Conservation (phyloP, 352 stramenopile genomes). For the Pythium aquatile region DNA sequence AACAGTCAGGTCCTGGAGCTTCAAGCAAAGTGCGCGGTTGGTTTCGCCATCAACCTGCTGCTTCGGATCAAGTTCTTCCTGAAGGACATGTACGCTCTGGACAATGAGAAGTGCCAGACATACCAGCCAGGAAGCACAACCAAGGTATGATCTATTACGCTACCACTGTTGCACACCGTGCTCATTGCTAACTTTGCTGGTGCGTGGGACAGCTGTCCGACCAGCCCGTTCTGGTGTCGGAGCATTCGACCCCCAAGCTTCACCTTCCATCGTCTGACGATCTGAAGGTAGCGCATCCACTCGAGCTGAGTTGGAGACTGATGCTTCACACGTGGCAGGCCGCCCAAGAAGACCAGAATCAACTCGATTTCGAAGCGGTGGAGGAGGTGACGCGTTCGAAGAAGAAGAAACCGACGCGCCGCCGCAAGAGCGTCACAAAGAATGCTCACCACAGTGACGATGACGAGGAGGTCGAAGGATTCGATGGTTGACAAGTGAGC, state of each 20-base stretch:
- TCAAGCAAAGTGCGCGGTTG: constrained; percentile 27
- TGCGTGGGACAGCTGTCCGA: constrained; percentile 27
- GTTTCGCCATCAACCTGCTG: constrained; percentile 65
- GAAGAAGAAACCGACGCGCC: constrained; percentile 35
- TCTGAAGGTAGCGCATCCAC: constrained; percentile 28
- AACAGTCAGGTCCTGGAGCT: constrained; percentile 16
- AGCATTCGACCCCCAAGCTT: constrained; percentile 19
- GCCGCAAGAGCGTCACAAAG: constrained; percentile 35
- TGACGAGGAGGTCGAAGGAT: constrained; percentile 41
- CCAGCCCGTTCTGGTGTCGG: constrained; percentile 26
- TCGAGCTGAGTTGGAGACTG: constrained; percentile 57
- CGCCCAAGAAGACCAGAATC: constrained; percentile 61
- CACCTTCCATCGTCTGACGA: constrained; percentile 28
- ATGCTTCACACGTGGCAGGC: constrained; percentile 54
- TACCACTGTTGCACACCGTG: too few species aligned
- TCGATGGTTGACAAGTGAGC: constrained; percentile 13
- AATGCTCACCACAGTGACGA: constrained; percentile 31
- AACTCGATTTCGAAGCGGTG: constrained; percentile 63
- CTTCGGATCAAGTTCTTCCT: constrained; percentile 75
- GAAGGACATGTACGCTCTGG: constrained; percentile 62
- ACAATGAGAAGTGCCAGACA: constrained; percentile 80
- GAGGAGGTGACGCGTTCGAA: constrained; percentile 29
- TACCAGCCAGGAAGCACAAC: constrained; percentile 59
- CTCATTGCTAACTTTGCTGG: constrained; percentile 9
- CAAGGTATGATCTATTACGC: constrained; percentile 27